These are phyloP conservation scores for Vicia sativa DNA, from an alignment of 306 rosid species.

Conservation along the genomic window DNA sequence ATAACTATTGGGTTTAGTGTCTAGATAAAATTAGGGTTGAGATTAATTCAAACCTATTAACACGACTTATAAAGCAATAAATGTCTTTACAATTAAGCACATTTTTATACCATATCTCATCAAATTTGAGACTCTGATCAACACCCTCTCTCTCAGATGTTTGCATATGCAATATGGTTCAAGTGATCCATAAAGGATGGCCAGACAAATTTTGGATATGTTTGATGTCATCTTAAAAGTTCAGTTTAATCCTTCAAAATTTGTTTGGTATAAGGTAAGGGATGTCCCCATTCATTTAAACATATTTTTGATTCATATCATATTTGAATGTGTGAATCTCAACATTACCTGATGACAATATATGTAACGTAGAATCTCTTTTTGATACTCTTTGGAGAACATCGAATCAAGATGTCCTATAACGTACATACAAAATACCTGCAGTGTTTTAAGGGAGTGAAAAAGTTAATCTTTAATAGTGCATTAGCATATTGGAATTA, in stretches of 20 bases:
- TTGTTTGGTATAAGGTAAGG: neutral
- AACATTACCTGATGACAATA: constrained; percentile 63
- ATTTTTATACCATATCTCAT: neutral
- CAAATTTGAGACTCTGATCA: neutral
- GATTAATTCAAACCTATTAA: neutral
- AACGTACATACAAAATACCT: constrained; percentile 66
- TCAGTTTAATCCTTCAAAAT: neutral
- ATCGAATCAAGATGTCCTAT: constrained; percentile 61
- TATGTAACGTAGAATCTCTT: constrained; percentile 72
- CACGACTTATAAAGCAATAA: neutral
- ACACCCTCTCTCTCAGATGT: neutral
- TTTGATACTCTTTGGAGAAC: constrained; percentile 49
- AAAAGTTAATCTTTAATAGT: neutral
- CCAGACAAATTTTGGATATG: neutral
- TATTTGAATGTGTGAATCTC: neutral
- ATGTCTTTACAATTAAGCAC: neutral
- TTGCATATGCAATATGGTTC: neutral
- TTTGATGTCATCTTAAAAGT: neutral
- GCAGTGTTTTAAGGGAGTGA: constrained; percentile 6
- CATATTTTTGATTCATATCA: neutral
- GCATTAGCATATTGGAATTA: neutral
- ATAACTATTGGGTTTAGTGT: neutral
- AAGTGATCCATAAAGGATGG: neutral
- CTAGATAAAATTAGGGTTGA: neutral
- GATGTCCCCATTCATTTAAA: neutral